Percentiles rank a stretch among this genome's conserved stretches.
These are phyloP conservation scores for Posidonia australis DNA, from an alignment of 106 monocot genomes.

Conservation along the genomic window DNA sequence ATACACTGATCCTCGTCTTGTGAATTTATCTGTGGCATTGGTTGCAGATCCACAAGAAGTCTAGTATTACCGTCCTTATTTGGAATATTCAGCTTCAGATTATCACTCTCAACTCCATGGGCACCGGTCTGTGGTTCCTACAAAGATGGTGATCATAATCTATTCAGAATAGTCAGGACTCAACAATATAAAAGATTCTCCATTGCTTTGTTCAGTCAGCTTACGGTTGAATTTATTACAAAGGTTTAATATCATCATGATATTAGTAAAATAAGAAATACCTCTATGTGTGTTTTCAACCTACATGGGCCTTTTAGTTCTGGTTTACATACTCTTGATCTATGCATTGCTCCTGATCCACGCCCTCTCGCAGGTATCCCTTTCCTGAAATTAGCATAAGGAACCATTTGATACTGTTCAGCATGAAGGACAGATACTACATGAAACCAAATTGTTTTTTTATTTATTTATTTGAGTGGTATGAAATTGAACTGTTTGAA, in stretches of 20 bases:
- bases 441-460: background rate
- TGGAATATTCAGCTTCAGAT: constrained; percentile 24
- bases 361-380: constrained; percentile 26
- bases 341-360: constrained; percentile 36
- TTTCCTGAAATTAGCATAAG: constrained; percentile 35
- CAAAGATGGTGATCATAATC: background rate
- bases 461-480: no score
- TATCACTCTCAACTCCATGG: constrained; percentile 13
- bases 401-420: constrained; percentile 1
- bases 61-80: constrained; percentile 28
- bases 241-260: no score
- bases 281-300: constrained; percentile 36
- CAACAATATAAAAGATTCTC: background rate
- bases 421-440: background rate
- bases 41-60: constrained; percentile 48
- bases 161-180: constrained; percentile 1
- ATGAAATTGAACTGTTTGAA: no score
- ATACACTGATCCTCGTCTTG: constrained; percentile 16
- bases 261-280: constrained; percentile 20
- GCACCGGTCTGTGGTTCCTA: constrained; percentile 32
- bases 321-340: constrained; percentile 34
- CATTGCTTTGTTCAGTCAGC: background rate
- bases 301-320: constrained; percentile 24
- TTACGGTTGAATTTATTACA: background rate
- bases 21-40: constrained; percentile 33